phyloP scores from a whole-genome alignment of 164 flowering plant genomes.

The Magnolia officinalis region DNA sequence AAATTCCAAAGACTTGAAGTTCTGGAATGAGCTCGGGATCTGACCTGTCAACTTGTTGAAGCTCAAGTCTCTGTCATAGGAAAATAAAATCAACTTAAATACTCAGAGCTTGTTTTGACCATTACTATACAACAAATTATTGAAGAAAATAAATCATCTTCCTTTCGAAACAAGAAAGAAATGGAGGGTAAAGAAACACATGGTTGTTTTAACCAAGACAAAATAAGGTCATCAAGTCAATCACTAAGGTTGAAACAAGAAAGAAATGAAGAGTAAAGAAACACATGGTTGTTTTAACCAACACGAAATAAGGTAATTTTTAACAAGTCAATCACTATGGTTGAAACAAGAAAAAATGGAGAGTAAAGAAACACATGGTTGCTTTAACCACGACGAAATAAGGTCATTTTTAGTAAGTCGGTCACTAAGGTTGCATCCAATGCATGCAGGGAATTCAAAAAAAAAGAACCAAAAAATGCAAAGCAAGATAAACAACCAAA shows the following conservation, averaged over 20 bases:
- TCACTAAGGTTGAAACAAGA: background rate
- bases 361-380: background rate
- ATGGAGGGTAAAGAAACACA: background rate
- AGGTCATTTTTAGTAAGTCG: background rate
- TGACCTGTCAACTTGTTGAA: conserved; percentile 48
- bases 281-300: too few species aligned
- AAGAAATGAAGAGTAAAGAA: background rate
- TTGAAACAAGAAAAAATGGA: background rate
- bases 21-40: conserved; percentile 40
- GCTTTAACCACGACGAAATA: too few species aligned
- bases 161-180: background rate
- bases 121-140: background rate
- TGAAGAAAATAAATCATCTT: too few species aligned
- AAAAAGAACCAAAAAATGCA: background rate
- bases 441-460: background rate
- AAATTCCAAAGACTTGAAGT: conserved; percentile 21
- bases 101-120: background rate
- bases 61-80: conserved; percentile 42
- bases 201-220: too few species aligned
- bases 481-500: too few species aligned
- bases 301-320: too few species aligned
- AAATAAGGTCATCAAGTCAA: too few species aligned
- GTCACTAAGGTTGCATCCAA: background rate
- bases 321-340: background rate
- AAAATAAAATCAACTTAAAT: background rate